Conservation (phyloP, 257 asterid genomes). For the Cruciata laevipes region DNA sequence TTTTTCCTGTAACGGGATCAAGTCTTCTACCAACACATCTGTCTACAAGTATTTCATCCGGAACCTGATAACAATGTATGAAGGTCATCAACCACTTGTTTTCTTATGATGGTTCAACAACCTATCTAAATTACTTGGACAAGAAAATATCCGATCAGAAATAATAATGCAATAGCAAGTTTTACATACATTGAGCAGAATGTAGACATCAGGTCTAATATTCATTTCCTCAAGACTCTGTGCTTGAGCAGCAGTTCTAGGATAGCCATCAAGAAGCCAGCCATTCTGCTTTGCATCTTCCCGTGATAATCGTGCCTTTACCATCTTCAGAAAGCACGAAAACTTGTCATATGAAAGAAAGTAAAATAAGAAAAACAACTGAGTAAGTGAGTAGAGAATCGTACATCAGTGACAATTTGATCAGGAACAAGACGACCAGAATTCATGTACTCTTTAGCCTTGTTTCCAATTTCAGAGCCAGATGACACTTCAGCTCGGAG, state of each 20-base stretch:
- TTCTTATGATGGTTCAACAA: neutral
- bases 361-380: neutral
- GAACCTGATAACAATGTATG: conserved; percentile 53
- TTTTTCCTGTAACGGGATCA: conserved; percentile 77
- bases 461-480: conserved; percentile 70
- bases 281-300: conserved; percentile 88
- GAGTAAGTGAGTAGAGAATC: conserved; percentile 24
- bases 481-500: conserved; percentile 89
- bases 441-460: conserved; percentile 86
- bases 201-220: conserved; percentile 68
- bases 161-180: neutral
- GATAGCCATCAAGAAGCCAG: conserved; percentile 96
- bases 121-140: neutral
- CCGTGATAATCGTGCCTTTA: conserved; percentile 58
- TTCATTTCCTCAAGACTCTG: conserved; percentile 74
- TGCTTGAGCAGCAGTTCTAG: conserved; percentile 78
- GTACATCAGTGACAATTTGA: conserved; percentile 81
- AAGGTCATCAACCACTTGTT: conserved; percentile 4
- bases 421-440: conserved; percentile 86
- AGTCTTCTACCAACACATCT: conserved; percentile 89
- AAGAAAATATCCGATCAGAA: neutral
- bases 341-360: conserved; percentile 13
- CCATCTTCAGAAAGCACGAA: conserved; percentile 56
- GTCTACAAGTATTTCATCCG: conserved; percentile 66
- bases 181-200: conserved; percentile 70